Evolutionary conservation across 2,329 filamentous ascomycete genomes (phyloP), one percentile per base, ranked within the genome.

Genomic region (Fusarium concolor): DNA sequence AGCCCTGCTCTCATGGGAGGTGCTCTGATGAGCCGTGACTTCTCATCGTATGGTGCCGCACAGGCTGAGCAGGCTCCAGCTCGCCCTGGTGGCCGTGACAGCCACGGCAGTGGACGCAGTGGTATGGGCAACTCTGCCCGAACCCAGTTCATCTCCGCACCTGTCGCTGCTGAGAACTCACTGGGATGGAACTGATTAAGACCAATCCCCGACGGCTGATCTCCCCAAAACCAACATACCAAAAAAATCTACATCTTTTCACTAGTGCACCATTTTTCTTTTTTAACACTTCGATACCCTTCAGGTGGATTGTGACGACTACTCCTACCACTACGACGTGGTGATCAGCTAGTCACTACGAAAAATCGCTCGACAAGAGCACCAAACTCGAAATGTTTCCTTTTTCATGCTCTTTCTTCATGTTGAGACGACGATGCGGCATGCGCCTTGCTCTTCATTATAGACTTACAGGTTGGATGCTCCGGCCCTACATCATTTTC

Each of bases 91-190:
- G 85, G 79, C 24, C 82, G 81, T 56, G 84, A 89, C 77, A 89
- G 87, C 73, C 88, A 90, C 55, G 87, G 86, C 71, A 94, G 92
- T 76, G 91, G 91, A 63, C 83, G 82, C 51, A 79, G 84, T 71
- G 84, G 82, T 53, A 83, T 81, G 77, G 81, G 81, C 72, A 83
- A 83, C 78, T 87, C 85, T 38, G 85, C 79, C 22, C 83, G 86
- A 46, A 87, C 85, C 5, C 85, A 85, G 42, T 84, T 90, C 79
- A 97, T 97, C 77, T 96, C 92, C 65, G 92, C 93, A 33, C 94
- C 94, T 5, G 92, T 97, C 67, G 94, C 94, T 79, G 91, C 94
- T 5, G 94, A 96, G 83, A 97, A 97, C 85, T 97, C 93, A 51
- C 87, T 97, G 70, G 94, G 94, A 74, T 97, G 94, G 94, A 97